These are phyloP conservation scores for Agrocybe chaxingu DNA, from an alignment of 768 basidiomycete species.

Conservation along the genomic window DNA sequence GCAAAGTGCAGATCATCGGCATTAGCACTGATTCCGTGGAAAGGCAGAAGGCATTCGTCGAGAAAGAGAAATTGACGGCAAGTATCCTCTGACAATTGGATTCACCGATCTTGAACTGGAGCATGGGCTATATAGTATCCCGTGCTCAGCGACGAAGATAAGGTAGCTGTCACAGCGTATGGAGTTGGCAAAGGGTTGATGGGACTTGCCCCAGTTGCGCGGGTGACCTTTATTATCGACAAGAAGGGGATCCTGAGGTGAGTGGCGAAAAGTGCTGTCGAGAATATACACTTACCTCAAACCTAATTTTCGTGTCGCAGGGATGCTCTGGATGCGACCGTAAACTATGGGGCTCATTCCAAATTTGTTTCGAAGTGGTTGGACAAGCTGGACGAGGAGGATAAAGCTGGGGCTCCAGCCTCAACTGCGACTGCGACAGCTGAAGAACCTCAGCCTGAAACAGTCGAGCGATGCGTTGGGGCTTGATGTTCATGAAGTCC, in stretches of 20 bases:
- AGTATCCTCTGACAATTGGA: conserved; percentile 16
- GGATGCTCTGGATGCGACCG: conserved; percentile 54
- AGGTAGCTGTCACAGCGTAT: conserved; percentile 61
- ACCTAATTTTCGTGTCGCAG: conserved; percentile 27
- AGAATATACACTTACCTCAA: neutral
- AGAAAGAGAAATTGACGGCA: conserved; percentile 65
- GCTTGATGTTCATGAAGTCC: too few species aligned
- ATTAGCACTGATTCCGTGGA: conserved; percentile 70
- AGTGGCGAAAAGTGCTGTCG: conserved; percentile 11
- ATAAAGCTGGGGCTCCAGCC: conserved; percentile 13
- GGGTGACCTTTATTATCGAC: conserved; percentile 79
- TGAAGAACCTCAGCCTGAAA: neutral
- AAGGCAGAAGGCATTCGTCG: conserved; percentile 73
- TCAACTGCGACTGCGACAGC: neutral
- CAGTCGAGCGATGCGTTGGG: too few species aligned
- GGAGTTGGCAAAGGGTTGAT: conserved; percentile 64
- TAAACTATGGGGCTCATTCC: conserved; percentile 63
- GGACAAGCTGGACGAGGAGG: conserved; percentile 45
- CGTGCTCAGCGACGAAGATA: conserved; percentile 68
- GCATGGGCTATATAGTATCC: conserved; percentile 51
- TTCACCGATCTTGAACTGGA: neutral
- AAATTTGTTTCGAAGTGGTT: conserved; percentile 74
- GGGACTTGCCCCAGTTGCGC: conserved; percentile 55
- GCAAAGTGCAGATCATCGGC: conserved; percentile 66
- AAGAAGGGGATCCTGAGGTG: conserved; percentile 65